These are phyloP conservation scores for Vitellaria paradoxa DNA, from an alignment of 179 eudicot genomes.

Conservation along the genomic window DNA sequence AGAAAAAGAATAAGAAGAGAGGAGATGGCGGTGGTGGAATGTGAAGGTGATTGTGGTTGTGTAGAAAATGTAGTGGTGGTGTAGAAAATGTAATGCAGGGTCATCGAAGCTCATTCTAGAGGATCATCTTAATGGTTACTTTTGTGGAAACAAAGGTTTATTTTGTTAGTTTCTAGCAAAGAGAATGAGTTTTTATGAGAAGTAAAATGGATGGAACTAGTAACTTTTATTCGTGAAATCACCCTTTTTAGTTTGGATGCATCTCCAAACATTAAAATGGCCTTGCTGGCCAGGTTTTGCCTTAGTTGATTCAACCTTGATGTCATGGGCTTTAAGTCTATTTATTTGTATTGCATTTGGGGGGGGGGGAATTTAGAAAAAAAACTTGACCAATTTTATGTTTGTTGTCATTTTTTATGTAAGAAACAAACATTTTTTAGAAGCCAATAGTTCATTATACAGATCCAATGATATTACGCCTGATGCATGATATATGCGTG, in stretches of 20 bases:
- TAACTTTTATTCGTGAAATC: neutral
- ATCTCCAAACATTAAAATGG: neutral
- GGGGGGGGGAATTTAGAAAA: neutral
- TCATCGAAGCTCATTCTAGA: neutral
- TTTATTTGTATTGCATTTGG: neutral
- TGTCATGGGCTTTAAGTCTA: neutral
- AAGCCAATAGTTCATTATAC: neutral
- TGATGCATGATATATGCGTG: neutral
- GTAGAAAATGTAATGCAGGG: too few species aligned
- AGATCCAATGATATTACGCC: neutral
- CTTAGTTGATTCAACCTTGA: neutral
- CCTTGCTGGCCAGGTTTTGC: neutral
- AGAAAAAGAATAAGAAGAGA: too few species aligned
- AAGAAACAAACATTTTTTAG: neutral
- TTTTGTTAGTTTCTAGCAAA: neutral
- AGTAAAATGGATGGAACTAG: neutral
- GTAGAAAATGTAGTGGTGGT: too few species aligned
- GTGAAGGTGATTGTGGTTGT: too few species aligned
- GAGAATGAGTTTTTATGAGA: neutral
- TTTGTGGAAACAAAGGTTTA: neutral
- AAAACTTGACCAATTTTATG: neutral
- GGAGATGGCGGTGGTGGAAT: too few species aligned
- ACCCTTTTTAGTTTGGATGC: neutral
- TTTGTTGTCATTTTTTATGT: neutral
- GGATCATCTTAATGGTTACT: neutral